Evolutionary conservation across 805 yeast species (phyloP).

Genomic region (Candida michaelii): DNA sequence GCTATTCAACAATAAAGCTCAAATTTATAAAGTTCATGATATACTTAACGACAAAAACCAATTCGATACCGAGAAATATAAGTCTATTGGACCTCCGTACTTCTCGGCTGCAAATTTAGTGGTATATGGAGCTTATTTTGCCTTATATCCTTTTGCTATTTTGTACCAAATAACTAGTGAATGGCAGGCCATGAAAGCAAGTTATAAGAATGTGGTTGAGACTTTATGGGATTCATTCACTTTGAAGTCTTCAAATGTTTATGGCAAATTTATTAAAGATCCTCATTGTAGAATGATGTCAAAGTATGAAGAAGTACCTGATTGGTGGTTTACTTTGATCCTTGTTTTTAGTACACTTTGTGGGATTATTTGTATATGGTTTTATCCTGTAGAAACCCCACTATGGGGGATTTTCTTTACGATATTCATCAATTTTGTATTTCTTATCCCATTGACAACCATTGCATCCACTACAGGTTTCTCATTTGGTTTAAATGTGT

Average conservation of each 20-base stretch:
- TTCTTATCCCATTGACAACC: constrained; percentile 61
- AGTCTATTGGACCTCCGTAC: constrained; percentile 63
- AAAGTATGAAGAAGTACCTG: constrained; percentile 68
- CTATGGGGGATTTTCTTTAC: constrained; percentile 64
- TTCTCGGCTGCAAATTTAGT: constrained; percentile 63
- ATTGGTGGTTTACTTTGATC: constrained; percentile 60
- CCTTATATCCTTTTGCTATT: constrained; percentile 56
- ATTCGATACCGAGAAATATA: constrained; percentile 49
- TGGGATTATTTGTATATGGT: constrained; percentile 43
- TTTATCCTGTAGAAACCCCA: constrained; percentile 56
- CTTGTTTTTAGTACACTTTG: constrained; percentile 47
- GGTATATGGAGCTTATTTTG: constrained; percentile 56
- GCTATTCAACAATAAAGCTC: constrained; percentile 53
- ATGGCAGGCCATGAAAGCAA: constrained; percentile 40
- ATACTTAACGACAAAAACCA: constrained; percentile 44
- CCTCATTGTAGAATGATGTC: constrained; percentile 60
- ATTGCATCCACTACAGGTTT: constrained; percentile 63
- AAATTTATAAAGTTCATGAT: constrained; percentile 44
- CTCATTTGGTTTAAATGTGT: constrained; percentile 57
- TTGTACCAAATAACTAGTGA: constrained; percentile 48
- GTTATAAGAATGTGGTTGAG: constrained; percentile 34
- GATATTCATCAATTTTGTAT: constrained; percentile 50
- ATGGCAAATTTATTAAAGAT: constrained; percentile 38
- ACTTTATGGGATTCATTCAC: constrained; percentile 23
- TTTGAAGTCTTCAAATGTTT: constrained; percentile 15